A percentile compares a stretch with the other conserved stretches of the same genome.
Conservation (phyloP, 768 basidiomycete genomes). For the Paxillus involutus region DNA sequence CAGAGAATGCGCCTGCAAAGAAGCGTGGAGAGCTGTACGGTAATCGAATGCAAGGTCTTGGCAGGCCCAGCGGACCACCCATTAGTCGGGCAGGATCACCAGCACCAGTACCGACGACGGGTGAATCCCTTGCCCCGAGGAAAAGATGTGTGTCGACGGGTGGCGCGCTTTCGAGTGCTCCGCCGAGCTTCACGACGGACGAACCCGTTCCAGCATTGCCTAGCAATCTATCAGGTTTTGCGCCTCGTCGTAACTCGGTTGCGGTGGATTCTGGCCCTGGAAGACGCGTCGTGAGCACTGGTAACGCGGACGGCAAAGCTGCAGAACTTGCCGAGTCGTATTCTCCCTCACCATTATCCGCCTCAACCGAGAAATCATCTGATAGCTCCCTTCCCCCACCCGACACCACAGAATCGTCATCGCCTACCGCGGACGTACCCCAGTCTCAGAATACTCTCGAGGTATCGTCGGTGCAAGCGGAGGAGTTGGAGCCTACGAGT, state of each 20-base stretch:
- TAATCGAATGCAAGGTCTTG: constrained; percentile 54
- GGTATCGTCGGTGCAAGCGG: background rate
- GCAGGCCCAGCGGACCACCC: constrained; percentile 19
- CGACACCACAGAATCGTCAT: background rate
- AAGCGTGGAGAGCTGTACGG: constrained; percentile 71
- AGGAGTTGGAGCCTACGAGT: constrained; percentile 1
- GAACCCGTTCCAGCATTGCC: constrained; percentile 29
- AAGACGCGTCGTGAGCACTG: constrained; percentile 19
- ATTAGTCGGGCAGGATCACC: constrained; percentile 21
- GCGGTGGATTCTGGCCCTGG: constrained; percentile 22
- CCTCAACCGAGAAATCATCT: constrained; percentile 10
- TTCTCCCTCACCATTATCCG: background rate
- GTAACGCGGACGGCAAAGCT: constrained; percentile 2
- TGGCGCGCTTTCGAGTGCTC: constrained; percentile 12
- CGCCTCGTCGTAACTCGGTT: constrained; percentile 30
- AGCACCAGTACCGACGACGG: background rate
- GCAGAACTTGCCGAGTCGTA: constrained; percentile 4
- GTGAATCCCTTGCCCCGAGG: constrained; percentile 20
- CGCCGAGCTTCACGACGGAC: constrained; percentile 11
- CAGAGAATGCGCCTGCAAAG: constrained; percentile 45
- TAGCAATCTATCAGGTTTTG: background rate
- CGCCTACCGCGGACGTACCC: background rate
- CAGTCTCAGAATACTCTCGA: background rate
- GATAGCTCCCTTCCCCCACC: background rate
- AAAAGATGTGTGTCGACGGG: constrained; percentile 33